Evolutionary conservation across 495 filamentous ascomycete species (phyloP).

Genomic region (Pyrenula aspistea): DNA sequence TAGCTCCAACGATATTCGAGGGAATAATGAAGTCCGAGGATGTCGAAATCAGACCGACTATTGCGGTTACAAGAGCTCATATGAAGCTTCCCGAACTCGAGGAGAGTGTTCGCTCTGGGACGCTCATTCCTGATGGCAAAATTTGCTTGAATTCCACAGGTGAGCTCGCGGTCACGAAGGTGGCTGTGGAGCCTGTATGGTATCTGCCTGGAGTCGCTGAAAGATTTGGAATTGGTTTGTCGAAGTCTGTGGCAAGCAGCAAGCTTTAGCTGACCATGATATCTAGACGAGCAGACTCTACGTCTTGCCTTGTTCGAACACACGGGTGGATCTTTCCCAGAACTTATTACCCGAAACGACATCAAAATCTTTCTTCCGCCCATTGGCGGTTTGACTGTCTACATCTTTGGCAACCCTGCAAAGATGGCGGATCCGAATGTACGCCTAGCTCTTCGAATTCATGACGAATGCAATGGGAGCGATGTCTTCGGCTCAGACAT

Average conservation of each 20-base stretch:
- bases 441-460: slow-evolving; percentile 75
- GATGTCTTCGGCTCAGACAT: slow-evolving; percentile 99
- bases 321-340: slow-evolving; percentile 85
- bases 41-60: slow-evolving; percentile 85
- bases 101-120: slow-evolving; percentile 66
- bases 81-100: slow-evolving; percentile 95
- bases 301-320: slow-evolving; percentile 86
- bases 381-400: slow-evolving; percentile 92
- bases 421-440: slow-evolving; percentile 85
- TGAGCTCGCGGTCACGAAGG: slow-evolving; percentile 91
- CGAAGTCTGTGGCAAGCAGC: slow-evolving; percentile 1
- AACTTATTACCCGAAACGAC: slow-evolving; percentile 83
- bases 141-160: slow-evolving; percentile 75
- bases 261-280: slow-evolving; percentile 9
- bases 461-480: slow-evolving; percentile 95
- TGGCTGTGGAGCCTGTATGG: slow-evolving; percentile 93
- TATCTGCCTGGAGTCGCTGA: slow-evolving; percentile 92
- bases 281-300: slow-evolving; percentile 64
- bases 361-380: slow-evolving; percentile 94
- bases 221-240: slow-evolving; percentile 62
- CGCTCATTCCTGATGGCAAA: slow-evolving; percentile 76
- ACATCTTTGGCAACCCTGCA: slow-evolving; percentile 90
- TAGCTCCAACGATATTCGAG: slow-evolving; percentile 71
- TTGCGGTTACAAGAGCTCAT: slow-evolving; percentile 88
- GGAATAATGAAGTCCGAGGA: slow-evolving; percentile 55